Evolutionary conservation across 2,329 filamentous ascomycete genomes (phyloP).

Genomic region (Beauveria sp.): DNA sequence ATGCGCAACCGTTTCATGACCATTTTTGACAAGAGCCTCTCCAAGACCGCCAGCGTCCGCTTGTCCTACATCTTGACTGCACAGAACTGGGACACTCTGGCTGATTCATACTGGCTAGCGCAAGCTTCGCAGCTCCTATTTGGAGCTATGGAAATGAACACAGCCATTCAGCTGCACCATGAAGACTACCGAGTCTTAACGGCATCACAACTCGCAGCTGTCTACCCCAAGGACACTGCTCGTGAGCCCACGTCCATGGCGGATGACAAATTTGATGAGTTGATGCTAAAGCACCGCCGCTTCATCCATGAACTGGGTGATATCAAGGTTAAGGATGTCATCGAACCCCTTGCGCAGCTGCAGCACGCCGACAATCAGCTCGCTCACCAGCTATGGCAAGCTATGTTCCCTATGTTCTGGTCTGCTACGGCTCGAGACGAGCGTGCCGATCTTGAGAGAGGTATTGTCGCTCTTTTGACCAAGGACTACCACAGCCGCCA

Average conservation of each 20-base stretch:
- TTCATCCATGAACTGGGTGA: conserved; percentile 80
- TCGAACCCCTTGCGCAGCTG: conserved; percentile 84
- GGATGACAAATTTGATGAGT: conserved; percentile 73
- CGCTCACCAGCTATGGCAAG: conserved; percentile 83
- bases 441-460: conserved; percentile 80
- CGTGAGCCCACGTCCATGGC: conserved; percentile 60
- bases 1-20: conserved; percentile 96
- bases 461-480: conserved; percentile 80
- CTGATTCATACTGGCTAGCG: conserved; percentile 92
- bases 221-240: conserved; percentile 64
- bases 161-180: conserved; percentile 66
- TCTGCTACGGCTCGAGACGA: conserved; percentile 82
- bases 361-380: conserved; percentile 81
- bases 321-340: conserved; percentile 77
- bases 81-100: conserved; percentile 95
- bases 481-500: conserved; percentile 95
- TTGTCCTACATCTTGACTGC: conserved; percentile 82
- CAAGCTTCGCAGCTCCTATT: conserved; percentile 92
- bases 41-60: conserved; percentile 82
- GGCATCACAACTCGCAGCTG: conserved; percentile 63
- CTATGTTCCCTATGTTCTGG: conserved; percentile 91
- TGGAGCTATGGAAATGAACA: conserved; percentile 80
- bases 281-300: conserved; percentile 71
- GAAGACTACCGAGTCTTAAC: conserved; percentile 80
- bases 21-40: conserved; percentile 91